phyloP scores from a whole-genome alignment of 306 rosid species.

The Trifolium dubium region DNA sequence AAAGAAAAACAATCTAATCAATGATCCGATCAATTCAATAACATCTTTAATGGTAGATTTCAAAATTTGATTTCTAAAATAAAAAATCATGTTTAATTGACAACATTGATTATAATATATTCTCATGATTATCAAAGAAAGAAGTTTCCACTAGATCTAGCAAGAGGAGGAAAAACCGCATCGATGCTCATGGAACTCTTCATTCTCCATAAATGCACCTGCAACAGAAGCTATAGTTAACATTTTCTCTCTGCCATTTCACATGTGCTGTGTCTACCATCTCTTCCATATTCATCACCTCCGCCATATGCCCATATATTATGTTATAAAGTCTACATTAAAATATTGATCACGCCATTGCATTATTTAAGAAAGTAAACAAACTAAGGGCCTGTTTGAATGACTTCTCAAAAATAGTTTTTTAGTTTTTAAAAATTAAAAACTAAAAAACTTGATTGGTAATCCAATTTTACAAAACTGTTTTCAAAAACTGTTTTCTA shows the following conservation, averaged over 20 bases:
- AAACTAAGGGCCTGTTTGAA: too few species aligned
- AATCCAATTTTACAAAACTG: too few species aligned
- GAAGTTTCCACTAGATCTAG: background rate
- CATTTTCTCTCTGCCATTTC: background rate
- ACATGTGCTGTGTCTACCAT: conserved; percentile 1
- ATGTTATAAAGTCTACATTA: background rate
- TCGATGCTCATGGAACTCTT: background rate
- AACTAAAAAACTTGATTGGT: too few species aligned
- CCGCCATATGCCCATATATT: background rate
- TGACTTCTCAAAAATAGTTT: too few species aligned
- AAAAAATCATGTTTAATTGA: too few species aligned
- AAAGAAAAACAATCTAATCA: too few species aligned
- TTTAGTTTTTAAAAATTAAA: too few species aligned
- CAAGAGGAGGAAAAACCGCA: background rate
- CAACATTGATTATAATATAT: too few species aligned
- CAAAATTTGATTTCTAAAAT: too few species aligned
- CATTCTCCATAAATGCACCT: conserved; percentile 9
- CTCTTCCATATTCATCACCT: background rate
- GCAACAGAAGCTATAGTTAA: background rate
- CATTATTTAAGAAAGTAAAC: background rate
- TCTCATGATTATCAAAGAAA: background rate
- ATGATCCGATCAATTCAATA: too few species aligned
- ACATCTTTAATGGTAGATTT: too few species aligned
- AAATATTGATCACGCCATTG: background rate
- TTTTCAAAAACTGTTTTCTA: too few species aligned